These are phyloP conservation scores for Colletotrichum sp. DNA, from an alignment of 2,329 filamentous ascomycete species.

Conservation along the genomic window DNA sequence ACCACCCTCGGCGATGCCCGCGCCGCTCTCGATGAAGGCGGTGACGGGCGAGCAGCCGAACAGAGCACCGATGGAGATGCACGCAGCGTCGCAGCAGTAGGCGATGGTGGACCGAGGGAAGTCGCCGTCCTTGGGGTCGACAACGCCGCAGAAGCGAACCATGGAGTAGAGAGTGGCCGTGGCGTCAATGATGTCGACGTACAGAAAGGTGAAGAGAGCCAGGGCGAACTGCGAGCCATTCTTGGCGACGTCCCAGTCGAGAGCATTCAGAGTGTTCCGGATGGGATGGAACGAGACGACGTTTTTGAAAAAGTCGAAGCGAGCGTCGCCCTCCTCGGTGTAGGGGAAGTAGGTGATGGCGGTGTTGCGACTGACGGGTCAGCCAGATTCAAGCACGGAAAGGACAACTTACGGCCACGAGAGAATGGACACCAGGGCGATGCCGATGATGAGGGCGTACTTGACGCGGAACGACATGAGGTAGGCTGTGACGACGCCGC, in stretches of 20 bases:
- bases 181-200: slow-evolving; percentile 80
- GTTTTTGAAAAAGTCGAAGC: slow-evolving; percentile 76
- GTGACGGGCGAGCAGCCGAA: slow-evolving; percentile 76
- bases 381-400: neutral
- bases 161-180: slow-evolving; percentile 83
- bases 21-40: slow-evolving; percentile 77
- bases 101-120: slow-evolving; percentile 86
- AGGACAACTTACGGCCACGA: slow-evolving; percentile 70
- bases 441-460: slow-evolving; percentile 76
- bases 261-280: slow-evolving; percentile 62
- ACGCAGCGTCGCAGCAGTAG: slow-evolving; percentile 74
- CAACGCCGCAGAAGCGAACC: slow-evolving; percentile 74
- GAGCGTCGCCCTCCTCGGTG: slow-evolving; percentile 65
- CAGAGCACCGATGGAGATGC: slow-evolving; percentile 73
- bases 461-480: slow-evolving; percentile 82
- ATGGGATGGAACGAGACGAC: slow-evolving; percentile 77
- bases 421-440: slow-evolving; percentile 72
- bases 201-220: slow-evolving; percentile 78
- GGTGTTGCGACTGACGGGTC: slow-evolving; percentile 60
- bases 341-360: slow-evolving; percentile 76
- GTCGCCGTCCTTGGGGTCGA: slow-evolving; percentile 72
- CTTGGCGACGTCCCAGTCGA: slow-evolving; percentile 67
- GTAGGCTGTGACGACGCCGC: slow-evolving; percentile 79
- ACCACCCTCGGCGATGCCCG: slow-evolving; percentile 77
- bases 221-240: slow-evolving; percentile 69